phyloP scores from a whole-genome alignment of 768 basidiomycete species.

The Podaxis sp. region DNA sequence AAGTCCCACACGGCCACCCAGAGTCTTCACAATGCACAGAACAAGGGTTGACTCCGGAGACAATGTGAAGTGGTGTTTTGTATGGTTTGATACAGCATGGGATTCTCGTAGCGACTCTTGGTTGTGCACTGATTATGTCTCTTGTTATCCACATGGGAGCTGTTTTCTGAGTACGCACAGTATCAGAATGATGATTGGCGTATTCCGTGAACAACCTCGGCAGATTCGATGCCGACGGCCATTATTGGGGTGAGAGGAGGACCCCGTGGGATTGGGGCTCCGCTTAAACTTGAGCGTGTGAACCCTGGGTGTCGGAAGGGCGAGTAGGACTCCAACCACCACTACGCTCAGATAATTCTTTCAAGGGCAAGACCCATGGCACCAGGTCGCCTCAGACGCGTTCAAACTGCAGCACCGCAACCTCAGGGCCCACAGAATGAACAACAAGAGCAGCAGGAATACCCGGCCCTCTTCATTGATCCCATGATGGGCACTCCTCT shows the following conservation, averaged over 20 bases:
- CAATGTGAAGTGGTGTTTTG: no score
- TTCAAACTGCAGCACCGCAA: slow-evolving; percentile 26
- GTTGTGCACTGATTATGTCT: no score
- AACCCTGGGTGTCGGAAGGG: slow-evolving; percentile 16
- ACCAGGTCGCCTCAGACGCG: slow-evolving; percentile 55
- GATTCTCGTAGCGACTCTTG: no score
- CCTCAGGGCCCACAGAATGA: slow-evolving; percentile 31
- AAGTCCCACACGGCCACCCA: no score
- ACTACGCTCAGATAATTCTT: slow-evolving; percentile 34
- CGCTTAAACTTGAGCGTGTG: slow-evolving; percentile 20
- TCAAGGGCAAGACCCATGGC: slow-evolving; percentile 71
- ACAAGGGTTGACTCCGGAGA: no score
- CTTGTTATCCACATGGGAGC: not conserved
- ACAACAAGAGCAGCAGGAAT: slow-evolving; percentile 28
- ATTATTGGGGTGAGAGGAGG: not conserved
- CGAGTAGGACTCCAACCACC: slow-evolving; percentile 50
- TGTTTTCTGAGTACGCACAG: not conserved
- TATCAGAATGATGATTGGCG: not conserved
- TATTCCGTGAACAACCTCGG: not conserved
- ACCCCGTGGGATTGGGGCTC: slow-evolving; percentile 17
- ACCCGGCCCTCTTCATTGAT: slow-evolving; percentile 62
- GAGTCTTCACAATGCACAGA: no score
- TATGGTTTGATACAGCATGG: no score
- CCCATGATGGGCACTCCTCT: slow-evolving; percentile 80
- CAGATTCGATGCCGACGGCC: not conserved